Base-by-base conservation (phyloP, 768 basidiomycete species). In the Harrya chromipes region DNA sequence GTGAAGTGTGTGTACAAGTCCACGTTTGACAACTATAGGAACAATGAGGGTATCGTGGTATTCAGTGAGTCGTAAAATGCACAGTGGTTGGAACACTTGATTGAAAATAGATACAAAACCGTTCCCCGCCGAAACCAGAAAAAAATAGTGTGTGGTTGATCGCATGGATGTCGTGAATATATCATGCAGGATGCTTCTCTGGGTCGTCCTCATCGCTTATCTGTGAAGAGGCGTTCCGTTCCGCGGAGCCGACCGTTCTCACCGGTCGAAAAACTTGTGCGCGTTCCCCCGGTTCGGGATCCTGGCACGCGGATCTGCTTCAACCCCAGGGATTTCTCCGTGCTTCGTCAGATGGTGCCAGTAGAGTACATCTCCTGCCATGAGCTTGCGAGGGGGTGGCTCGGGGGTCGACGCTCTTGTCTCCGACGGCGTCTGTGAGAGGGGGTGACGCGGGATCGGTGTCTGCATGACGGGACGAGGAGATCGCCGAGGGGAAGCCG, bases 261-360 rank as follows among this genome's bases (percentile, higher is more conserved):
- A 68, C 36, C 67, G 68, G 26, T 62, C 68, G 16, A 60, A 41
- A 55, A 59, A 53, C 6, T 49, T 50, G 48, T 43, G 37, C 19
- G 39, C 21, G 43, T 42, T 20, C 13, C 39, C 38, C 41, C 47
- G 44, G 23, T 43, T 58, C 26, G 57, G 44, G 19, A 62, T 49
- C 49, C 66, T 68, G 8, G 86, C 83, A 23, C 83, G 77, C 33
- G 72, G 60, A 64, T 88, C 82, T 52, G 89, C 82, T 43, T 65
- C 66, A 10, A 85, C 83, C 23, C 78, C 83, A 35, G 85, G 81
- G 50, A 87, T 85, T 66, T 90, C 87, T 12, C 87, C 87, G 51
- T 74, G 78, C 55, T 79, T 80, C 41, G 75, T 66, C 50, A 90
- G 81, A 56, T 89, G 83, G 62, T 90, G 86, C 87, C 87, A 90